These are phyloP conservation scores for Laburnicola sp. DNA, from an alignment of 2,329 filamentous ascomycete species.

Conservation along the genomic window DNA sequence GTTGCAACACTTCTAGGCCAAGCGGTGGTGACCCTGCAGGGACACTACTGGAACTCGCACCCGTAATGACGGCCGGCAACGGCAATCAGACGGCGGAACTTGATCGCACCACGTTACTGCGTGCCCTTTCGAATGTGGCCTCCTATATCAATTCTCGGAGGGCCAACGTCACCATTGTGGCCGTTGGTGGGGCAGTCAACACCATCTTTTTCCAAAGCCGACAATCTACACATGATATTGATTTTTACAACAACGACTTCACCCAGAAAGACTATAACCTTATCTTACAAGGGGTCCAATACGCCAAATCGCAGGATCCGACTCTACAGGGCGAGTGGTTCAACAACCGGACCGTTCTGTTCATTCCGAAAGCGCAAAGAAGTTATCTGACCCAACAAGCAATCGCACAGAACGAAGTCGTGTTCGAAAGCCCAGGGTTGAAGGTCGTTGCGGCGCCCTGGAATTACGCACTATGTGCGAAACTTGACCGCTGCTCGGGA, in stretches of 20 bases:
- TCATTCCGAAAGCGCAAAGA: not conserved
- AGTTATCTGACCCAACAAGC: not conserved
- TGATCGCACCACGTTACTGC: not conserved
- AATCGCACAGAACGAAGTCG: not conserved
- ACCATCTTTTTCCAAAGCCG: conserved; percentile 1
- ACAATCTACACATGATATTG: not conserved
- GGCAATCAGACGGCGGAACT: not conserved
- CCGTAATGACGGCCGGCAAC: conserved; percentile 1
- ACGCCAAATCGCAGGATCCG: not conserved
- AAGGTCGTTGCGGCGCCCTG: not conserved
- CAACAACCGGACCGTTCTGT: conserved; percentile 2
- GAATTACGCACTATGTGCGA: not conserved
- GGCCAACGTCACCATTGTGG: not conserved
- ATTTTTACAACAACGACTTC: not conserved
- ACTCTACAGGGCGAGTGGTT: not conserved
- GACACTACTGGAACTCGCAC: not conserved
- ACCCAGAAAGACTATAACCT: not conserved
- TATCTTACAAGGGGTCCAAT: not conserved
- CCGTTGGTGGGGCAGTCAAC: not conserved
- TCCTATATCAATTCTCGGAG: not conserved
- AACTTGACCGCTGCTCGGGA: conserved; percentile 1
- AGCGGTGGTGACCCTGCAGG: not conserved
- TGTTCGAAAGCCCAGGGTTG: not conserved
- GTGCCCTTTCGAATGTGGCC: not conserved
- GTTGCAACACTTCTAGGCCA: not conserved